phyloP scores from a whole-genome alignment of 2,329 filamentous ascomycete genomes.

The Aspergillus flavus region DNA sequence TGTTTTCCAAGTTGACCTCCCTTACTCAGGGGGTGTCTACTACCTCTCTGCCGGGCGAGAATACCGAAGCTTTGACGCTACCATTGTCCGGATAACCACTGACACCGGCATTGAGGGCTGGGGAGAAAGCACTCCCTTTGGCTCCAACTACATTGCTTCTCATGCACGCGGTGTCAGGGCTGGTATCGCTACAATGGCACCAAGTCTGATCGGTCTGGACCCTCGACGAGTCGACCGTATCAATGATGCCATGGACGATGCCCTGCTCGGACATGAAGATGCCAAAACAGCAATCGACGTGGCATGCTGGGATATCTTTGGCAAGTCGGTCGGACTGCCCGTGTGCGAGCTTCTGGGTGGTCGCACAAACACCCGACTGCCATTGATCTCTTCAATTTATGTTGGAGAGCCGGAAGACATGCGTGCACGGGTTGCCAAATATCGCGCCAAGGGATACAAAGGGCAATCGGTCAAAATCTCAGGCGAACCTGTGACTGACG shows the following conservation, averaged over 20 bases:
- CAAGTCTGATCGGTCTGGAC: constrained; percentile 27
- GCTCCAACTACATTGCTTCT: constrained; percentile 23
- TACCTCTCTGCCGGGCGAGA: constrained; percentile 20
- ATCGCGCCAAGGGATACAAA: background rate
- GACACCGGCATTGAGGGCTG: constrained; percentile 27
- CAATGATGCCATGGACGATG: constrained; percentile 31
- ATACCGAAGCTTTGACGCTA: constrained; percentile 27
- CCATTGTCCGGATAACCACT: constrained; percentile 29
- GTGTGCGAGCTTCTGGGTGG: constrained; percentile 30
- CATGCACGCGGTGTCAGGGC: constrained; percentile 28
- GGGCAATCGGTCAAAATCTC: constrained; percentile 2
- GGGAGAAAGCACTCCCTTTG: constrained; percentile 32
- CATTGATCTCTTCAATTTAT: constrained; percentile 19
- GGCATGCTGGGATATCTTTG: constrained; percentile 31
- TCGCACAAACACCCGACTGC: constrained; percentile 16
- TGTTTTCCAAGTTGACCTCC: constrained; percentile 26
- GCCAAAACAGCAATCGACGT: constrained; percentile 26
- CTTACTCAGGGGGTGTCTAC: constrained; percentile 24
- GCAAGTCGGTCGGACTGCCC: constrained; percentile 26
- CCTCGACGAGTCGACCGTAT: constrained; percentile 30
- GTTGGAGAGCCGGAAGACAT: background rate
- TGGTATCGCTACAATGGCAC: constrained; percentile 29
- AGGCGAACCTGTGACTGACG: constrained; percentile 18
- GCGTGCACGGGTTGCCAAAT: background rate
- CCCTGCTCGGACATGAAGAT: constrained; percentile 24